phyloP scores from a whole-genome alignment of 2,329 filamentous ascomycete species.

The Hypoxylon sp. region DNA sequence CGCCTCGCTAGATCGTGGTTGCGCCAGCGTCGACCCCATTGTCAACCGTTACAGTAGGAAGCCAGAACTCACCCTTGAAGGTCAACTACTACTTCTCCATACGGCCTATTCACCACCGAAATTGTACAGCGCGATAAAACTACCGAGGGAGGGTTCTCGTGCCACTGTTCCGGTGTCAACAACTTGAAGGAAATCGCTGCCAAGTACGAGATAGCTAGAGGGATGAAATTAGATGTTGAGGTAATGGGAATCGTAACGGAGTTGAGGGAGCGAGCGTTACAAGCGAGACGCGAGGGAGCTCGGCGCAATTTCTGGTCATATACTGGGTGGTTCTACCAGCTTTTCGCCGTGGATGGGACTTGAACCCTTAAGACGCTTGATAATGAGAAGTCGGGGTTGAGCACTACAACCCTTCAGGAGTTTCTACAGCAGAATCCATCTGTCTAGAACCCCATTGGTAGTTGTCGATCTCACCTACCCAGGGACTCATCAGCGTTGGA shows the following conservation, averaged over 20 bases:
- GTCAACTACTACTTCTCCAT: constrained; percentile 55
- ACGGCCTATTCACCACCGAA: constrained; percentile 48
- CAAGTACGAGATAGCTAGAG: constrained; percentile 36
- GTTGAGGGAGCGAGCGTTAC: constrained; percentile 33
- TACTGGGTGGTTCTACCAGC: constrained; percentile 43
- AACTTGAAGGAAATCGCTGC: constrained; percentile 36
- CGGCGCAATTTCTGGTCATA: constrained; percentile 42
- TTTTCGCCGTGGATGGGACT: constrained; percentile 37
- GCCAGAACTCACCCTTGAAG: constrained; percentile 53
- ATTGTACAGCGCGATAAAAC: constrained; percentile 38
- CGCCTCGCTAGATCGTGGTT: constrained; percentile 53
- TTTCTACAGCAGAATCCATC: constrained; percentile 42
- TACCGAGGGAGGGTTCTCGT: constrained; percentile 38
- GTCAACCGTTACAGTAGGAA: constrained; percentile 52
- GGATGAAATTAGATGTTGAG: neutral
- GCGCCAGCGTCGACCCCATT: constrained; percentile 56
- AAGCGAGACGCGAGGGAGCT: constrained; percentile 24
- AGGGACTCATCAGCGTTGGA: neutral
- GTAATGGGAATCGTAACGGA: constrained; percentile 40
- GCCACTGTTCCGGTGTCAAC: constrained; percentile 41
- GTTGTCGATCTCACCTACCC: too few species aligned
- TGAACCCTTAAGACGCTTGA: constrained; percentile 33
- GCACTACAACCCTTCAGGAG: constrained; percentile 37
- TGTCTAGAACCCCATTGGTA: constrained; percentile 21
- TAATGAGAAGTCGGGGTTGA: constrained; percentile 42